These are phyloP conservation scores for Naganishia albida DNA, from an alignment of 1,284 basidiomycete species.

Conservation along the genomic window DNA sequence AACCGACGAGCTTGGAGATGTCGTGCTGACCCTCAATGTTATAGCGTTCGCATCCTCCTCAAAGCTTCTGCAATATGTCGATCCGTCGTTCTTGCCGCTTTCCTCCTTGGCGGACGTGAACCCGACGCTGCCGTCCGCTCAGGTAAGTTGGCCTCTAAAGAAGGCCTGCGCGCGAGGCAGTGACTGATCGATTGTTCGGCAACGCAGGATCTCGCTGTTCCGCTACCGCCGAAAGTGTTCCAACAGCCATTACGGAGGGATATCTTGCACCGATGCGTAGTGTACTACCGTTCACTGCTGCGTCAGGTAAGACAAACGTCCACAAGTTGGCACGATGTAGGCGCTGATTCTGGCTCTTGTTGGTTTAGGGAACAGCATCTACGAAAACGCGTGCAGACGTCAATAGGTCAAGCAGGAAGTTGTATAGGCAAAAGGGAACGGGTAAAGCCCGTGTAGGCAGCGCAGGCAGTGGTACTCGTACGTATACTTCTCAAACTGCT, in stretches of 20 bases:
- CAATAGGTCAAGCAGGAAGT: constrained; percentile 80
- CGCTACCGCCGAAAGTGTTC: constrained; percentile 63
- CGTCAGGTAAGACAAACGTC: constrained; percentile 63
- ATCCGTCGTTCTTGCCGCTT: constrained; percentile 41
- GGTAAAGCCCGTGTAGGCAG: constrained; percentile 89
- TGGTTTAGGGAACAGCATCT: constrained; percentile 48
- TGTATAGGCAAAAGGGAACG: constrained; percentile 87
- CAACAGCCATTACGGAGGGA: constrained; percentile 82
- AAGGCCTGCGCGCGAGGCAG: too few relatives aligned
- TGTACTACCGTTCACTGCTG: constrained; percentile 82
- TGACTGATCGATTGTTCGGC: too few relatives aligned
- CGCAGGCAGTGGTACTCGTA: constrained; percentile 79
- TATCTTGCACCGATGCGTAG: constrained; percentile 88
- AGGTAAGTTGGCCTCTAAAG: constrained; percentile 36
- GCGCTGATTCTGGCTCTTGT: neutral
- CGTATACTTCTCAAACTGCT: constrained; percentile 34
- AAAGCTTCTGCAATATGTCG: constrained; percentile 14
- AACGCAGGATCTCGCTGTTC: constrained; percentile 39
- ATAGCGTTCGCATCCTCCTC: constrained; percentile 14
- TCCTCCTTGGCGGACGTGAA: constrained; percentile 46
- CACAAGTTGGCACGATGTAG: too few relatives aligned
- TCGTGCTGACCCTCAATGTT: neutral
- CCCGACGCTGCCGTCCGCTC: constrained; percentile 42
- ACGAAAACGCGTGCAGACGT: constrained; percentile 93
- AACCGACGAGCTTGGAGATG: neutral